A percentile compares a stretch with the other conserved stretches of the same genome.
Conservation (phyloP, 1,284 basidiomycete genomes). For the Malassezia globosa region DNA sequence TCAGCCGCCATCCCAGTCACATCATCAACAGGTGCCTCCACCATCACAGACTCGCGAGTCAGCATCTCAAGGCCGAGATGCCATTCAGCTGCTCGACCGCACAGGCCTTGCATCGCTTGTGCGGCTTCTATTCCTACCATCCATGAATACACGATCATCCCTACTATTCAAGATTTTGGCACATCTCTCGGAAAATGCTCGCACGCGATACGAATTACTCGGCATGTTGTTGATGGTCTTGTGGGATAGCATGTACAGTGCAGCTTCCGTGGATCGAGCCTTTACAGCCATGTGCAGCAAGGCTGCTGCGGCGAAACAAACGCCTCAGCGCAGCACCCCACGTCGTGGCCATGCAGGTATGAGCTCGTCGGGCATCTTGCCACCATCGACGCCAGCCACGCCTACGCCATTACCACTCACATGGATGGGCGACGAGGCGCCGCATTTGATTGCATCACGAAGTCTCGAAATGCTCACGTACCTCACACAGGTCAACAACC, state of each 20-base stretch:
- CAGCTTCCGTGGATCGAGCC: conserved; percentile 80
- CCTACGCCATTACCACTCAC: conserved; percentile 28
- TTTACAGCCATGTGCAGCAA: conserved; percentile 66
- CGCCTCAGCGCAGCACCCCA: conserved; percentile 30
- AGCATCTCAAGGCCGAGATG: conserved; percentile 52
- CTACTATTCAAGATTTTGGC: conserved; percentile 79
- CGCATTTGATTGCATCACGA: conserved; percentile 42
- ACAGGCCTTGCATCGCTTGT: conserved; percentile 77
- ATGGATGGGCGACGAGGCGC: conserved; percentile 44
- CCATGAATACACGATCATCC: conserved; percentile 67
- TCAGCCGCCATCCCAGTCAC: neutral
- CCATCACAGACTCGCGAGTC: neutral
- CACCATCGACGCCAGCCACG: neutral
- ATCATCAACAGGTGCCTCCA: neutral
- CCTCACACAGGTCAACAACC: conserved; percentile 30
- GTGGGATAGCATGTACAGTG: conserved; percentile 85
- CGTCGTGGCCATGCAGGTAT: conserved; percentile 12
- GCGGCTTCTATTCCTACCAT: conserved; percentile 89
- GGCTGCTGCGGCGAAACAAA: conserved; percentile 29
- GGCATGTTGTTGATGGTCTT: conserved; percentile 81
- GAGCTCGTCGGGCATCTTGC: conserved; percentile 17
- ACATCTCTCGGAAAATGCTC: conserved; percentile 88
- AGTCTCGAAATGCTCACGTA: conserved; percentile 39
- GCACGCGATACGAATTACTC: conserved; percentile 81
- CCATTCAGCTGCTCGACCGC: conserved; percentile 87